These are phyloP conservation scores for Lactifluus pinguis DNA, from an alignment of 768 basidiomycete genomes.

Conservation along the genomic window DNA sequence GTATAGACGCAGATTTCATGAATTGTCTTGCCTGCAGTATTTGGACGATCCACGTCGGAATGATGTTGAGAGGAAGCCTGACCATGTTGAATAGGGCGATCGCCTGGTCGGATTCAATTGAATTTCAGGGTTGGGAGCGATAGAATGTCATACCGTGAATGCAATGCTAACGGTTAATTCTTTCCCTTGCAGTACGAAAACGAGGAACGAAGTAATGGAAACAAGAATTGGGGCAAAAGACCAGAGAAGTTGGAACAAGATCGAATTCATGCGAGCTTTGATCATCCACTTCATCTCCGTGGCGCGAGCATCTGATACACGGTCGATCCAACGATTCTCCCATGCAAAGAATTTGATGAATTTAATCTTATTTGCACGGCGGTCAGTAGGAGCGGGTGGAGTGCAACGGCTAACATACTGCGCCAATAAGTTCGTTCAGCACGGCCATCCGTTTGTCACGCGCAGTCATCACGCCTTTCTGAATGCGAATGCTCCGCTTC, in stretches of 20 bases:
- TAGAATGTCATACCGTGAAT: conserved; percentile 56
- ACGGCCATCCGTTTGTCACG: conserved; percentile 72
- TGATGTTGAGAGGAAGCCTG: conserved; percentile 63
- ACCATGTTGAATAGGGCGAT: conserved; percentile 85
- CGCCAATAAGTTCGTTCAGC: conserved; percentile 67
- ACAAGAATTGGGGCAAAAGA: conserved; percentile 68
- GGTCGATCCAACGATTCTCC: conserved; percentile 66
- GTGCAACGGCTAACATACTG: conserved; percentile 31
- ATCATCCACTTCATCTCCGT: conserved; percentile 72
- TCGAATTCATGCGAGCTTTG: conserved; percentile 64
- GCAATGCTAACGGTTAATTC: conserved; percentile 71
- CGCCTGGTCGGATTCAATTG: conserved; percentile 31
- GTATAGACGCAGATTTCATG: background rate
- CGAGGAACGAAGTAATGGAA: conserved; percentile 71
- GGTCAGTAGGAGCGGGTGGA: background rate
- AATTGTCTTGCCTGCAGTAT: conserved; percentile 43
- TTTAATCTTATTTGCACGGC: conserved; percentile 37
- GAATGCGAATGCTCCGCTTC: conserved; percentile 47
- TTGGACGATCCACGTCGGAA: conserved; percentile 74
- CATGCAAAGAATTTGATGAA: conserved; percentile 83
- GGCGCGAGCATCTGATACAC: conserved; percentile 53
- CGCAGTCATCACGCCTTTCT: conserved; percentile 50
- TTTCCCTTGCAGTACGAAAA: conserved; percentile 62
- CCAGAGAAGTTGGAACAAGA: conserved; percentile 70
- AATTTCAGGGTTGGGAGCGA: background rate